These are phyloP conservation scores for Lichtheimia ramosa DNA, from an alignment of 371 early-diverging fungal genomes.

Conservation along the genomic window DNA sequence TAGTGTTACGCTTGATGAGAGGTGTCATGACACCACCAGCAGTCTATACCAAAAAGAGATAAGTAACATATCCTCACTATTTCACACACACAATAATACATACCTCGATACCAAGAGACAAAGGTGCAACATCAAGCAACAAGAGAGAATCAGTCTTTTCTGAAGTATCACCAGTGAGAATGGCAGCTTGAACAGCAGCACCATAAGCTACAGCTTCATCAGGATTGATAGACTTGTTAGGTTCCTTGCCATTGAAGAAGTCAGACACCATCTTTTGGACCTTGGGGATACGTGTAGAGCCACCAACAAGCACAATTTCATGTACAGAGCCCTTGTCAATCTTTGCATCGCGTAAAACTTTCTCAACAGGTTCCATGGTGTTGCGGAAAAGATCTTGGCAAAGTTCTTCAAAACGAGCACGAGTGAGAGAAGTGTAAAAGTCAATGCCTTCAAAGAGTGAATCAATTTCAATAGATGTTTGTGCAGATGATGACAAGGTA, in stretches of 20 bases:
- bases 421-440: constrained; percentile 93
- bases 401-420: constrained; percentile 97
- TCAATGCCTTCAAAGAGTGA: constrained; percentile 93
- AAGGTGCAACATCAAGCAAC: constrained; percentile 89
- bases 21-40: constrained; percentile 97
- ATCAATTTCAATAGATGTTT: constrained; percentile 93
- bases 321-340: constrained; percentile 87
- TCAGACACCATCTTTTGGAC: constrained; percentile 97
- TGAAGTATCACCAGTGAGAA: constrained; percentile 88
- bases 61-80: constrained; percentile 24
- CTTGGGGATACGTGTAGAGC: constrained; percentile 99
- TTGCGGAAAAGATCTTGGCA: constrained; percentile 92
- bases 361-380: constrained; percentile 95
- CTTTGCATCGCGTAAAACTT: constrained; percentile 92
- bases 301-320: constrained; percentile 98
- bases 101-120: constrained; percentile 88
- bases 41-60: constrained; percentile 56
- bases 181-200: constrained; percentile 98
- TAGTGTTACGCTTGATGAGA: constrained; percentile 96
- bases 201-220: constrained; percentile 99
- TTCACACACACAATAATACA: constrained; percentile 61
- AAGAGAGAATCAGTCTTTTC: constrained; percentile 88
- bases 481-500: constrained; percentile 87
- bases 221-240: constrained; percentile 97
- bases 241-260: constrained; percentile 97